Base-by-base conservation (phyloP, 257 asterid species). In the Cruciata laevipes region DNA sequence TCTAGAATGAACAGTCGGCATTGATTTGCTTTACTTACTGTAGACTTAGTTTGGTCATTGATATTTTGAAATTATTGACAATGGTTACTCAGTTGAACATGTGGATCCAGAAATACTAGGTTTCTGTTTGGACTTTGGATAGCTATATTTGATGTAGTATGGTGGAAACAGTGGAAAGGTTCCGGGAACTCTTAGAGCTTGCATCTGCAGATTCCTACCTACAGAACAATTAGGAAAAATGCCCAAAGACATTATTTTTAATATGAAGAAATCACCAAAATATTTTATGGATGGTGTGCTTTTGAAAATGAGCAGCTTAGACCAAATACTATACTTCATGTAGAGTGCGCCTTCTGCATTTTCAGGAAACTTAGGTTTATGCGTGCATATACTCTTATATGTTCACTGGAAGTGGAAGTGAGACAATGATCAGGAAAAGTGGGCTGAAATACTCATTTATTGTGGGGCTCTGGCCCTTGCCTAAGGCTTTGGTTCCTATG, bases 11-110 rank as follows among this genome's bases (percentile, higher is more conserved):
- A 25, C 38, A 13, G 20, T 3, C 4, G 9, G 20, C 24, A 53
- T 53, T 53, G 60, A 53, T n/a, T n/a, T 53, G 27, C 65, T 62
- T 30, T 31, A n/a, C 23, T 66, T 51, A n/a, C 23, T 66, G 25
- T 23, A 3, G 57, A 31, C 5, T 5, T 8, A 47, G 53, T 17
- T 49, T 25, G 38, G 27, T 7, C 47, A 16, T 61, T 16, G 13
- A 25, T 14, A 18, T 18, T 65, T 13, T 44, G 25, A 5, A 66
- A 16, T 32, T 10, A 13, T 17, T 31, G 32, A n/a, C 33, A 32
- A 66, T 30, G 17, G 31, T 66, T 49, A 12, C 27, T 8, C 5
- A 66, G 59, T 8, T 33, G 18, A 27, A 51, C 33, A 11, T 51
- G 20, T 67, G 32, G 21, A 51, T 6, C 44, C 18, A 18, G 44